phyloP scores from a whole-genome alignment of 2,329 filamentous ascomycete species.

The Colletotrichum chlorophyti region DNA sequence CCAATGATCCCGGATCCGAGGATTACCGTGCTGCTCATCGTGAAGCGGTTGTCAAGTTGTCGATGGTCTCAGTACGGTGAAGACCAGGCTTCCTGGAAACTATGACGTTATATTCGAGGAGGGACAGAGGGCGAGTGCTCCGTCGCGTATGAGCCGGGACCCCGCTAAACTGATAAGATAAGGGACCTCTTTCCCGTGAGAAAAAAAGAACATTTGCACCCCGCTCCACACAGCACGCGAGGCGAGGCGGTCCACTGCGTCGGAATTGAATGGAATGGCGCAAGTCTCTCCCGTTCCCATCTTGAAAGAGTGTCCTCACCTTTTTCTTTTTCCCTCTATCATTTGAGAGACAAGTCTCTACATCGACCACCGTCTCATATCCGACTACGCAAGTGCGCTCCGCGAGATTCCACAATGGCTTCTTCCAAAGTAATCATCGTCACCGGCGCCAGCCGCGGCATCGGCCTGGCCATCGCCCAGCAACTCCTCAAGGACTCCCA shows the following conservation, averaged over 20 bases:
- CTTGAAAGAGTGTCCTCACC: background rate
- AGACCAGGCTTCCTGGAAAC: too few relatives aligned
- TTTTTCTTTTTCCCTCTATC: background rate
- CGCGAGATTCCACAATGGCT: slow-evolving; percentile 43
- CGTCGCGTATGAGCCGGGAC: too few relatives aligned
- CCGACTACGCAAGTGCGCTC: background rate
- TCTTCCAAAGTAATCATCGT: slow-evolving; percentile 75
- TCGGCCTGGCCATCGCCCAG: slow-evolving; percentile 63
- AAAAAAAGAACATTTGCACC: background rate
- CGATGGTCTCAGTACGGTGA: too few relatives aligned
- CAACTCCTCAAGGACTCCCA: slow-evolving; percentile 59
- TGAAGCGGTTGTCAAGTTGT: background rate
- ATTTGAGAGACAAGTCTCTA: background rate
- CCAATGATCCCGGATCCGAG: slow-evolving; percentile 76
- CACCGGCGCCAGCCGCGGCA: slow-evolving; percentile 69
- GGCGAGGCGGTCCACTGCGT: background rate
- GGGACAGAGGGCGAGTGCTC: too few relatives aligned
- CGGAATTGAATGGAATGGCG: slow-evolving; percentile 1
- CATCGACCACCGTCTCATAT: background rate
- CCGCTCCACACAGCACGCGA: background rate
- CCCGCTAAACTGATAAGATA: slow-evolving; percentile 7
- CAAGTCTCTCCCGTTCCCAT: background rate
- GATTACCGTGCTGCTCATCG: slow-evolving; percentile 65
- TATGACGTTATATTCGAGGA: background rate
- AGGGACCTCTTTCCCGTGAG: too few relatives aligned